Conservation (phyloP, 148 eudicot species). For the Arctostaphylos glauca region DNA sequence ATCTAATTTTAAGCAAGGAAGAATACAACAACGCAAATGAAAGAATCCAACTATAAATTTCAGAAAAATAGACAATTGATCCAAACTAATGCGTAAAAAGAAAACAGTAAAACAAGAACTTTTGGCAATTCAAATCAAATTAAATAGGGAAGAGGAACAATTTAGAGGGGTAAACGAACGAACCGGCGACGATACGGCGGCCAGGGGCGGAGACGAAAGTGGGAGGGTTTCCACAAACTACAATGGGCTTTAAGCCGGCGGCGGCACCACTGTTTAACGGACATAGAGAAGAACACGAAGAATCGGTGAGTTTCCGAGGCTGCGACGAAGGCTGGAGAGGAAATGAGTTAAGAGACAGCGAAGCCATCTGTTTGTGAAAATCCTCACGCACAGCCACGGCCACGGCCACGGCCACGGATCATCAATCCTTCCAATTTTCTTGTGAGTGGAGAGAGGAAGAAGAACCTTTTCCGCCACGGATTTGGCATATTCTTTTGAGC, state of each 20-base stretch:
- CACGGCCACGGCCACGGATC: slow-evolving; percentile 13
- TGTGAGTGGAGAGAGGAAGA: neutral
- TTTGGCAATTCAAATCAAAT: neutral
- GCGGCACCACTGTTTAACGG: slow-evolving; percentile 7
- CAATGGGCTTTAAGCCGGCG: slow-evolving; percentile 54
- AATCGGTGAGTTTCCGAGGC: slow-evolving; percentile 27
- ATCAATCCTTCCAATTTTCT: neutral
- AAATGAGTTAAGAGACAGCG: slow-evolving; percentile 36
- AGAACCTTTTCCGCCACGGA: neutral
- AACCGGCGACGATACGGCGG: slow-evolving; percentile 88
- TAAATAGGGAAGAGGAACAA: neutral
- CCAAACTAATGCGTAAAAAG: neutral
- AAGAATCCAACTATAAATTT: neutral
- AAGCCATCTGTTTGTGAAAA: slow-evolving; percentile 22
- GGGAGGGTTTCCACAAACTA: slow-evolving; percentile 66
- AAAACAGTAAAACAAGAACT: neutral
- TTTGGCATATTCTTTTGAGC: neutral
- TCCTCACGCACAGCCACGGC: slow-evolving; percentile 15
- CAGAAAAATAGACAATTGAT: neutral
- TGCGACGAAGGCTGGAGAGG: slow-evolving; percentile 20
- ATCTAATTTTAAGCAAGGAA: neutral
- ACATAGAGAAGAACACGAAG: neutral
- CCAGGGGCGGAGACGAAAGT: slow-evolving; percentile 81
- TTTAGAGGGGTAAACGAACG: slow-evolving; percentile 1
- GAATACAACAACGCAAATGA: too few species aligned